phyloP scores from a whole-genome alignment of 1,284 basidiomycete genomes.

The Malassezia nana region DNA sequence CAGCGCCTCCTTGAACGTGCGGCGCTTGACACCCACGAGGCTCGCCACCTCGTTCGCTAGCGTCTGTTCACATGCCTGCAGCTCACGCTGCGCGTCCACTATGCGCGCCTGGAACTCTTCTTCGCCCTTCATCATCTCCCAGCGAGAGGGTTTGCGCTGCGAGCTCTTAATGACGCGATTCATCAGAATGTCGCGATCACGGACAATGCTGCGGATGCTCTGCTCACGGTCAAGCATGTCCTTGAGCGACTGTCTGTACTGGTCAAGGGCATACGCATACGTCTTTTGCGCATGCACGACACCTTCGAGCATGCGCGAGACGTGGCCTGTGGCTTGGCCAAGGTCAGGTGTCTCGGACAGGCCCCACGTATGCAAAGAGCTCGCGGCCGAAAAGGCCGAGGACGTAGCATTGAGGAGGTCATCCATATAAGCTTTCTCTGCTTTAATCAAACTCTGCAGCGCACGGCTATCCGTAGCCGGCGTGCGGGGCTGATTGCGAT shows the following conservation, averaged over 20 bases:
- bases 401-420: conserved; percentile 28
- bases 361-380: conserved; percentile 50
- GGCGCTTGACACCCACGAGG: conserved; percentile 49
- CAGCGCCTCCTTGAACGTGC: conserved; percentile 50
- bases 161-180: conserved; percentile 49
- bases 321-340: conserved; percentile 41
- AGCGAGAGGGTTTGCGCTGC: conserved; percentile 40
- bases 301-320: conserved; percentile 45
- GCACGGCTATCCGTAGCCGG: conserved; percentile 48
- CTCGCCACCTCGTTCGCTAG: conserved; percentile 48
- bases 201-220: conserved; percentile 48
- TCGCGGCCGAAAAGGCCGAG: conserved; percentile 36
- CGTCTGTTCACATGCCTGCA: conserved; percentile 49
- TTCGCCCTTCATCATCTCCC: conserved; percentile 27
- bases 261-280: conserved; percentile 47
- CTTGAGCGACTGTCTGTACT: conserved; percentile 49
- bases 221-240: conserved; percentile 50
- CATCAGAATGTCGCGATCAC: conserved; percentile 50
- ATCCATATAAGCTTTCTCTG: conserved; percentile 47
- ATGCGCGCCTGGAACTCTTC: conserved; percentile 46
- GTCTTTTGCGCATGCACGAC: conserved; percentile 47
- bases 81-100: conserved; percentile 48
- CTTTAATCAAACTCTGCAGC: conserved; percentile 49
- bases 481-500: conserved; percentile 31
- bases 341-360: conserved; percentile 48